Evolutionary conservation across 441 rosid species (phyloP).

Genomic region (Populus hybrid): DNA sequence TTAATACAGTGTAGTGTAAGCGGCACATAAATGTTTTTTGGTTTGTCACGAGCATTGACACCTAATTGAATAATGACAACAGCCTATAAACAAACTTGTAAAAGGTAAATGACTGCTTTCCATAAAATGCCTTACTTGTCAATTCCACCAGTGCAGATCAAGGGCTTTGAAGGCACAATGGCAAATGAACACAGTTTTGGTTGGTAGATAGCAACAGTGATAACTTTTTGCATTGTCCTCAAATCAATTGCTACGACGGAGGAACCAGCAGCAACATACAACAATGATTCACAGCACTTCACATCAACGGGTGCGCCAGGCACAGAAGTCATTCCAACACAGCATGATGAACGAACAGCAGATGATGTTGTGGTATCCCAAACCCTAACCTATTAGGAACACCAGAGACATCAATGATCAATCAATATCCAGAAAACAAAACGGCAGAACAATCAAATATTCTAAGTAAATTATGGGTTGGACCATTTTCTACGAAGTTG

Average conservation of each 20-base stretch:
- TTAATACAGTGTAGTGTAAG: not conserved
- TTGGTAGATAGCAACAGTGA: conserved; percentile 29
- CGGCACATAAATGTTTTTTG: not conserved
- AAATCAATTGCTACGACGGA: conserved; percentile 51
- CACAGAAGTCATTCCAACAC: conserved; percentile 62
- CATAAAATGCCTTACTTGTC: conserved; percentile 42
- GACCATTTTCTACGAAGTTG: not conserved
- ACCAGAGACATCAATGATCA: conserved; percentile 3
- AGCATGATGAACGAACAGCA: conserved; percentile 54
- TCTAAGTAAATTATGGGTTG: not conserved
- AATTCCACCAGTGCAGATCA: conserved; percentile 54
- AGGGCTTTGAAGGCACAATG: conserved; percentile 43
- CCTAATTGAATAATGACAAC: not conserved
- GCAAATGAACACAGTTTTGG: conserved; percentile 44
- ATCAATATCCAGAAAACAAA: conserved; percentile 7
- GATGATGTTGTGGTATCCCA: conserved; percentile 63
- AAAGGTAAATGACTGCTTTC: not conserved
- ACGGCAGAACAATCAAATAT: not conserved
- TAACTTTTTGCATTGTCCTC: conserved; percentile 64
- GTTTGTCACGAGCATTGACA: not conserved
- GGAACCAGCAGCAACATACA: conserved; percentile 65
- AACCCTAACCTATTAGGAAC: conserved; percentile 49
- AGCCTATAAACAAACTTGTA: not conserved
- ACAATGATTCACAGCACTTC: conserved; percentile 56
- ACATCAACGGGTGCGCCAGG: conserved; percentile 48